Evolutionary conservation across 2,329 filamentous ascomycete species (phyloP).

Genomic region (Ramularia collo-cygni): DNA sequence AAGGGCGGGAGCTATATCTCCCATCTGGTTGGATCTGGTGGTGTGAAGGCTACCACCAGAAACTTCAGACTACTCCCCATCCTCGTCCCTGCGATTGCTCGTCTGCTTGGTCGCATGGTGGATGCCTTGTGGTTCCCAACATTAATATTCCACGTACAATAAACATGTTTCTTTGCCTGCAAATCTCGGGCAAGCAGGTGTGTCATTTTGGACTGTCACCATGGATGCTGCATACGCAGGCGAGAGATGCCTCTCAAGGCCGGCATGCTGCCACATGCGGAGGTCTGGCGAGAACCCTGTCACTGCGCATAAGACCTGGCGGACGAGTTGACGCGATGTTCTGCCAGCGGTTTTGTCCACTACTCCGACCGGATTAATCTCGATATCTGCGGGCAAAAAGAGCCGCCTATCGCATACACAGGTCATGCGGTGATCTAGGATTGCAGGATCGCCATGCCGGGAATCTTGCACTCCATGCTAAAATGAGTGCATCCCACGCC

Average conservation of each 20-base stretch:
- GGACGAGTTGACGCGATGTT: slow-evolving; percentile 4
- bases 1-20: neutral
- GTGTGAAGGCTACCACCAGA: neutral
- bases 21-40: neutral
- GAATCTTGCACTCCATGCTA: too few relatives aligned
- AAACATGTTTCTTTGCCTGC: too few relatives aligned
- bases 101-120: too few relatives aligned
- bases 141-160: too few relatives aligned
- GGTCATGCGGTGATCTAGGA: slow-evolving; percentile 12
- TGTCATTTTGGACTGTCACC: slow-evolving; percentile 16
- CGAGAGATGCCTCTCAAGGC: slow-evolving; percentile 1
- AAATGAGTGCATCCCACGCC: too few relatives aligned
- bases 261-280: slow-evolving; percentile 2
- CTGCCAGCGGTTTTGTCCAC: slow-evolving; percentile 14
- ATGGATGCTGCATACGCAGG: slow-evolving; percentile 3
- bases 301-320: slow-evolving; percentile 4
- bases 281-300: slow-evolving; percentile 4
- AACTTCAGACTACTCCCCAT: neutral
- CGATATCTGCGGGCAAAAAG: slow-evolving; percentile 9
- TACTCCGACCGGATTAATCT: slow-evolving; percentile 16
- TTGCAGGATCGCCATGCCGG: slow-evolving; percentile 4
- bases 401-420: neutral
- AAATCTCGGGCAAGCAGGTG: slow-evolving; percentile 4
- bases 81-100: too few relatives aligned
- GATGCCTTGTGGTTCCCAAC: too few relatives aligned